These are phyloP conservation scores for Phylloporus gajari DNA, from an alignment of 1,284 basidiomycete genomes.

Conservation along the genomic window DNA sequence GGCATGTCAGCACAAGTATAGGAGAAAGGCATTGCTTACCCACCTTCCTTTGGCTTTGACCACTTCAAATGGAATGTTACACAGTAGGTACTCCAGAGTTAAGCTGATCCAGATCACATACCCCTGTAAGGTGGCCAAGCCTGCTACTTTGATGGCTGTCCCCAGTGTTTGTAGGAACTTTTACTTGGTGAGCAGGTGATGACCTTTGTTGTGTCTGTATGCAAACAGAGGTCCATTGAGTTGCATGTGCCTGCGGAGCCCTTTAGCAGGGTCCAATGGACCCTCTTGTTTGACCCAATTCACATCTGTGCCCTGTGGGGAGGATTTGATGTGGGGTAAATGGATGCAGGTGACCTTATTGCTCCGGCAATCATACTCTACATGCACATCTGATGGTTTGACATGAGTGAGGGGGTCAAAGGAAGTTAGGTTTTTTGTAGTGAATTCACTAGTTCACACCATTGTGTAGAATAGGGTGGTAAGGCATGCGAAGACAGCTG, in stretches of 20 bases:
- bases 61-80: not conserved
- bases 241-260: not conserved
- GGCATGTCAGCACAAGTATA: not conserved
- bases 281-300: not conserved
- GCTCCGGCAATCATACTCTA: not conserved
- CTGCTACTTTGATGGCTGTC: not conserved
- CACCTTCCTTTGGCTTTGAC: not conserved
- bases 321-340: not conserved
- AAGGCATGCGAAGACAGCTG: not conserved
- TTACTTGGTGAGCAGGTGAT: not conserved
- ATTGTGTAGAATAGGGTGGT: not conserved
- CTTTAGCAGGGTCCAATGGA: not conserved
- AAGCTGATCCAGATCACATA: not conserved
- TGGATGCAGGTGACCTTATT: not conserved
- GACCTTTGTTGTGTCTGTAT: not conserved
- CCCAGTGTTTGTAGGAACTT: not conserved
- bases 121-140: not conserved
- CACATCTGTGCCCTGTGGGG: not conserved
- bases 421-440: not conserved
- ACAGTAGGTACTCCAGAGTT: not conserved
- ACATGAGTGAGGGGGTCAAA: not conserved
- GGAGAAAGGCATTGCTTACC: not conserved
- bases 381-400: not conserved
- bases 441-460: not conserved
- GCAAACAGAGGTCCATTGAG: not conserved